Evolutionary conservation across 2,329 filamentous ascomycete species (phyloP).

Genomic region (Plectosphaerella plurivora): DNA sequence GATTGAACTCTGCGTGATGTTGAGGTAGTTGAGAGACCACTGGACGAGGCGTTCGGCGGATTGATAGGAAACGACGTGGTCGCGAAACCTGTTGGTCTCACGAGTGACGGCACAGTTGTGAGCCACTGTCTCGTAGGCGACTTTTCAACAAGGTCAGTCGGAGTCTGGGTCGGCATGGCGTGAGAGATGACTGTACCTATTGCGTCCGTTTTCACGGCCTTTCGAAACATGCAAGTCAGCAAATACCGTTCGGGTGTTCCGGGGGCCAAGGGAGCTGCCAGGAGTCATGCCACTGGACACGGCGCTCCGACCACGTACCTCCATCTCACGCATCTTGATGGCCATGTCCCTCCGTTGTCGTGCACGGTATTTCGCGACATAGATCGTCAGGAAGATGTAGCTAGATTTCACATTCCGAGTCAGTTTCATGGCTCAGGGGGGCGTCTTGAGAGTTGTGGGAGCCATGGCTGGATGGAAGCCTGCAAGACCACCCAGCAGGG

Average conservation of each 20-base stretch:
- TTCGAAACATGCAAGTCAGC: neutral
- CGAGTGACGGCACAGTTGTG: slow-evolving; percentile 59
- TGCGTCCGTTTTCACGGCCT: slow-evolving; percentile 40
- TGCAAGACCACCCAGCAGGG: too few species aligned
- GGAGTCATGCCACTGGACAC: neutral
- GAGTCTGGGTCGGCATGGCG: too few species aligned
- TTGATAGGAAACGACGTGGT: slow-evolving; percentile 53
- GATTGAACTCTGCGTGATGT: slow-evolving; percentile 59
- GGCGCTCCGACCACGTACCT: slow-evolving; percentile 11
- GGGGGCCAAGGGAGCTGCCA: too few species aligned
- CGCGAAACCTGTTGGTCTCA: slow-evolving; percentile 53
- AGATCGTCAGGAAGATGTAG: slow-evolving; percentile 46
- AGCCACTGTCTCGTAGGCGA: slow-evolving; percentile 54
- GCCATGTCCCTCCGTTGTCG: slow-evolving; percentile 40
- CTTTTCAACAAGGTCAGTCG: neutral
- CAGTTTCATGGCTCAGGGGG: too few species aligned
- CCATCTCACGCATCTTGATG: slow-evolving; percentile 39
- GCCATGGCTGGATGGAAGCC: too few species aligned
- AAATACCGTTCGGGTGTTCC: too few species aligned
- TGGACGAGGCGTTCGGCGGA: slow-evolving; percentile 51
- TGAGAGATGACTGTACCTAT: slow-evolving; percentile 16
- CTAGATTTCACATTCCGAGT: too few species aligned
- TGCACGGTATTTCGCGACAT: slow-evolving; percentile 41
- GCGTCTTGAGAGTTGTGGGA: too few species aligned
- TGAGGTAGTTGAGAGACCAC: slow-evolving; percentile 53